Base-by-base conservation (phyloP, 371 early-diverging fungal genomes). In the Fennellomyces sp. region DNA sequence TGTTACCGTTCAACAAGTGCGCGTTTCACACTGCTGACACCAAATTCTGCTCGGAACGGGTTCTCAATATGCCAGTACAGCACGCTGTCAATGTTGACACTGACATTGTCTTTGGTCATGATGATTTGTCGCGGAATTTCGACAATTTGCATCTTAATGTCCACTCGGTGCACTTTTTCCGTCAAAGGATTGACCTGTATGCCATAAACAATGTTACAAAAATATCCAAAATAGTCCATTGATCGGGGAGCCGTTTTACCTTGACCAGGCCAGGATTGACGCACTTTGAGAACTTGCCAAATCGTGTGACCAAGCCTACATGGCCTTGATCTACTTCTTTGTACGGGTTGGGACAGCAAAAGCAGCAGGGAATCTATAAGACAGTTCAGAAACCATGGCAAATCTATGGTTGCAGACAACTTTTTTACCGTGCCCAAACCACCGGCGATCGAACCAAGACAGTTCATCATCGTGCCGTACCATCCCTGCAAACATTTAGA, bases 61-160 rank as follows among this genome's bases (percentile, higher is more conserved):
- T 97, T 92, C 4, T 85, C 75, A 41, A 92, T 73, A 56, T 86
- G 85, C 91, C 91, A 94, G 65, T 92, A 97, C 2, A 96, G 66
- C 5, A 96, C 94, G 2, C 89, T 83, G 62, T 96, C 97, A 58
- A 97, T 89, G 4, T 61, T 61, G 26, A 97, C 80, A 31, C 75
- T 83, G 53, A 94, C 93, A 59, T 95, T 95, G 73, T 95, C 95
- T 54, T 91, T 91, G 60, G 96, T 93, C 81, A 94, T 92, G 67
- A 96, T 90, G 17, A 77, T 73, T 71, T 96, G 94, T n/a, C 70
- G 60, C 6, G 86, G 84, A 42, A 96, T 89, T 45, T 84, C 75
- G 13, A 81, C 79, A 26, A 94, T 85, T 66, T 92, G 93, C 30
- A 94, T 83, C 61, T 87, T 89, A 63, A 93, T 82, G 65, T 93